These are phyloP conservation scores for Mortierella sp. DNA, from an alignment of 371 early-diverging fungal species.

Conservation along the genomic window DNA sequence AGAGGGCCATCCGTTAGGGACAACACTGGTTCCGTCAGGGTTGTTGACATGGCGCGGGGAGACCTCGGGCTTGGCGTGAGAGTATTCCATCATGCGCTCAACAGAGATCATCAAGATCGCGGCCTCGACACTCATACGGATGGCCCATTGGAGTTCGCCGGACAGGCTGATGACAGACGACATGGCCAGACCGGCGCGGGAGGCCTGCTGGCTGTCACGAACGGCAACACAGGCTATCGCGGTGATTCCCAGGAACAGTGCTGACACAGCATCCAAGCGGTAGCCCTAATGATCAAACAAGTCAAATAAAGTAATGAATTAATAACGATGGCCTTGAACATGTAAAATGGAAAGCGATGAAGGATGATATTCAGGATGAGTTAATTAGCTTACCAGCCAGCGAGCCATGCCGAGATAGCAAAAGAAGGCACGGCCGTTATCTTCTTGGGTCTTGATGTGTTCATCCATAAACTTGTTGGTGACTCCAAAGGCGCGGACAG, in stretches of 20 bases:
- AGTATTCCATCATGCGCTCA: constrained; percentile 65
- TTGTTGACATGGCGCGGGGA: constrained; percentile 29
- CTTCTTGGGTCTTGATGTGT: constrained; percentile 37
- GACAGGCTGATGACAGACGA: constrained; percentile 54
- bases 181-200: constrained; percentile 52
- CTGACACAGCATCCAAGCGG: constrained; percentile 60
- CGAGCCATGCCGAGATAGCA: constrained; percentile 51
- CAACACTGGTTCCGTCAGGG: constrained; percentile 18
- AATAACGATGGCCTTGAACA: background rate
- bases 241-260: constrained; percentile 46
- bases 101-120: constrained; percentile 55
- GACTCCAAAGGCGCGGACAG: constrained; percentile 55
- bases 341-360: background rate
- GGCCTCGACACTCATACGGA: constrained; percentile 55
- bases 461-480: constrained; percentile 33
- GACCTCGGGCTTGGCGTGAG: constrained; percentile 60
- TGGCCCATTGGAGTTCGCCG: constrained; percentile 48
- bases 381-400: constrained; percentile 42
- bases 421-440: constrained; percentile 58
- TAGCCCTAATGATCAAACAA: constrained; percentile 19
- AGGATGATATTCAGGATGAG: too few relatives aligned
- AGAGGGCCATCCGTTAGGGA: constrained; percentile 56
- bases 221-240: constrained; percentile 42
- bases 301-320: background rate
- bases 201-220: constrained; percentile 30